Conservation (phyloP, 2,329 filamentous ascomycete species). For the Didymellaceae sp. region DNA sequence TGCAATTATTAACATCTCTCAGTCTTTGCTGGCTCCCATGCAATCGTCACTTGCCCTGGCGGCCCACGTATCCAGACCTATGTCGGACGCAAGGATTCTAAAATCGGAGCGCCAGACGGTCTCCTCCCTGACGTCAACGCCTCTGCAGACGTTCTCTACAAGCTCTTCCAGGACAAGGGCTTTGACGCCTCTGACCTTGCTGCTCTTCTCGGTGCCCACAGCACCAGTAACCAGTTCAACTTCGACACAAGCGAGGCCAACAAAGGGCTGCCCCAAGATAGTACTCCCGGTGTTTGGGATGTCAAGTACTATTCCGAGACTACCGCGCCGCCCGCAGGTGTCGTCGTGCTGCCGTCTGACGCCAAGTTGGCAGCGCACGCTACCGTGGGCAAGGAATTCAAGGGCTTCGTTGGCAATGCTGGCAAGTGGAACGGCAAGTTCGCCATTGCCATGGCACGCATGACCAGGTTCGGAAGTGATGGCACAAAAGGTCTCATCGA, state of each 20-base stretch:
- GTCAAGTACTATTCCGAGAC: conserved; percentile 35
- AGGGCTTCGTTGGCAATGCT: conserved; percentile 42
- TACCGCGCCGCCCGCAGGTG: conserved; percentile 27
- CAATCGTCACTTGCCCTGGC: conserved; percentile 23
- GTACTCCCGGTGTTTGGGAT: conserved; percentile 35
- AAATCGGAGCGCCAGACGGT: conserved; percentile 12
- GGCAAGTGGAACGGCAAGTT: conserved; percentile 46
- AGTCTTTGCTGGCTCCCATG: conserved; percentile 24
- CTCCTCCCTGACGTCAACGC: conserved; percentile 13
- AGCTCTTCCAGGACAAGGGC: conserved; percentile 32
- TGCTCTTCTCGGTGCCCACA: conserved; percentile 37
- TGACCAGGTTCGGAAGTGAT: conserved; percentile 28
- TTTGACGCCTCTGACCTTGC: conserved; percentile 34
- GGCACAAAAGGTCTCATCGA: conserved; percentile 24
- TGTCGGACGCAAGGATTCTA: conserved; percentile 24
- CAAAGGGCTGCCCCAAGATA: conserved; percentile 27
- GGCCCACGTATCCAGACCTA: conserved; percentile 19
- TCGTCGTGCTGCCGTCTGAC: conserved; percentile 42
- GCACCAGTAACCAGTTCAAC: conserved; percentile 28
- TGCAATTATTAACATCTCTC: background rate
- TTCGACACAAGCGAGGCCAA: conserved; percentile 17
- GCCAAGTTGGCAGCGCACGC: conserved; percentile 35
- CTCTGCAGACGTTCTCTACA: conserved; percentile 17
- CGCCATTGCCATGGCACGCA: conserved; percentile 33
- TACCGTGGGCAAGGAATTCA: conserved; percentile 44